Evolutionary conservation across 805 yeast genomes (phyloP).

Genomic region (Kodamaea hsintzibuensis): DNA sequence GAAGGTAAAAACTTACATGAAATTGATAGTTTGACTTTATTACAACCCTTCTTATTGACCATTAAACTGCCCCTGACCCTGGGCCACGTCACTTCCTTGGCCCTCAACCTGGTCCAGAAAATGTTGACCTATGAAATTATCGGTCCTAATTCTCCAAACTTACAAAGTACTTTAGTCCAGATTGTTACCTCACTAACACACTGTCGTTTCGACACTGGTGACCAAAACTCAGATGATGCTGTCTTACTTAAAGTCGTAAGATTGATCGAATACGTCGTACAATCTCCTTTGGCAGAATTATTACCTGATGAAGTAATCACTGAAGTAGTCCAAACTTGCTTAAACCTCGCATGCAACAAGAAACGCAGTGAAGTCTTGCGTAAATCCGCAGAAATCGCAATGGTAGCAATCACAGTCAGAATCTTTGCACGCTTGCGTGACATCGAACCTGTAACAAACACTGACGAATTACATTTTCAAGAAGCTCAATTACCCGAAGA

Average conservation of each 20-base stretch:
- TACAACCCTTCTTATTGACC: slow-evolving; percentile 85
- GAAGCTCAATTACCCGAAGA: slow-evolving; percentile 58
- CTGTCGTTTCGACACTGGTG: slow-evolving; percentile 94
- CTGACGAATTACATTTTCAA: slow-evolving; percentile 47
- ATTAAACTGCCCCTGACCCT: slow-evolving; percentile 83
- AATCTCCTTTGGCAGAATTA: slow-evolving; percentile 62
- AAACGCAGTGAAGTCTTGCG: slow-evolving; percentile 87
- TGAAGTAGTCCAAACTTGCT: slow-evolving; percentile 88
- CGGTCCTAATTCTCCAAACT: slow-evolving; percentile 51
- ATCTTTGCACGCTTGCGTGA: slow-evolving; percentile 62
- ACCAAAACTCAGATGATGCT: slow-evolving; percentile 88
- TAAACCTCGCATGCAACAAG: slow-evolving; percentile 89
- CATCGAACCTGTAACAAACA: slow-evolving; percentile 46
- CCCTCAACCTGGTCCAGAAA: slow-evolving; percentile 73
- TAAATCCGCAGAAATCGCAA: slow-evolving; percentile 83
- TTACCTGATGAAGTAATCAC: slow-evolving; percentile 80
- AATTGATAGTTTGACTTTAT: slow-evolving; percentile 68
- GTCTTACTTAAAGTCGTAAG: slow-evolving; percentile 81
- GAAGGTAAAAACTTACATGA: slow-evolving; percentile 51
- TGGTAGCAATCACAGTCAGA: slow-evolving; percentile 65
- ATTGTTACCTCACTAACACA: slow-evolving; percentile 79
- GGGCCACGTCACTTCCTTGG: slow-evolving; percentile 80
- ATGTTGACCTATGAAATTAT: slow-evolving; percentile 71
- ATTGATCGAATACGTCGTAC: slow-evolving; percentile 64
- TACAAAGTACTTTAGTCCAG: slow-evolving; percentile 60